These are phyloP conservation scores for Xylaria multiplex DNA, from an alignment of 2,329 filamentous ascomycete genomes.

Conservation along the genomic window DNA sequence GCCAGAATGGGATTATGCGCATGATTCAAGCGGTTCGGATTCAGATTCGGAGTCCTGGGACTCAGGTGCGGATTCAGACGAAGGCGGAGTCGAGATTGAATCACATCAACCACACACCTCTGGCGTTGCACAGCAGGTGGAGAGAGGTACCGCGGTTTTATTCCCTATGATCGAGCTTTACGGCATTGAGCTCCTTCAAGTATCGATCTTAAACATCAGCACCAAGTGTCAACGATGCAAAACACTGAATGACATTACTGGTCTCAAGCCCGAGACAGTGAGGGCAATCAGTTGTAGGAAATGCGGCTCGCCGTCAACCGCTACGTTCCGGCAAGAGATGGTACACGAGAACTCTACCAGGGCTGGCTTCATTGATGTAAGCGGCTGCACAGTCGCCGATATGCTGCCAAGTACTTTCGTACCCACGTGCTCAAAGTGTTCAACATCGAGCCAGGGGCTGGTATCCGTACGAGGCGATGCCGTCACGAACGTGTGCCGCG, in stretches of 20 bases:
- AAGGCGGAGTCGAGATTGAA: conserved; percentile 55
- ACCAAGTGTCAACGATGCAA: conserved; percentile 85
- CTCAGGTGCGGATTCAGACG: conserved; percentile 59
- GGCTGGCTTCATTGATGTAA: conserved; percentile 80
- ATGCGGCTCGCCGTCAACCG: conserved; percentile 63
- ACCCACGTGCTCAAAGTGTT: conserved; percentile 81
- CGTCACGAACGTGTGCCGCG: conserved; percentile 77
- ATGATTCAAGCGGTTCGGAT: conserved; percentile 55
- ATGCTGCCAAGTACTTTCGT: conserved; percentile 82
- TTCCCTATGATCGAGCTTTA: conserved; percentile 82
- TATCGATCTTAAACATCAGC: conserved; percentile 72
- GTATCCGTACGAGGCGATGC: conserved; percentile 78
- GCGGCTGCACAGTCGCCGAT: conserved; percentile 78
- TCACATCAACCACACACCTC: conserved; percentile 40
- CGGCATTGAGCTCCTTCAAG: conserved; percentile 78
- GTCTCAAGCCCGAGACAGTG: conserved; percentile 66
- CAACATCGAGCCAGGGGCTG: conserved; percentile 73
- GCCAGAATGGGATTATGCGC: conserved; percentile 74
- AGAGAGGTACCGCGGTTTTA: conserved; percentile 79
- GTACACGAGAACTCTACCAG: conserved; percentile 78
- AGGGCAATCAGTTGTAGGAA: conserved; percentile 67
- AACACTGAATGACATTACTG: conserved; percentile 74
- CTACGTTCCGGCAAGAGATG: conserved; percentile 72
- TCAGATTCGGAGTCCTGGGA: conserved; percentile 54
- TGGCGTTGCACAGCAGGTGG: conserved; percentile 56